Conservation (phyloP, 768 basidiomycete species). For the Xerocomus spinulosus region DNA sequence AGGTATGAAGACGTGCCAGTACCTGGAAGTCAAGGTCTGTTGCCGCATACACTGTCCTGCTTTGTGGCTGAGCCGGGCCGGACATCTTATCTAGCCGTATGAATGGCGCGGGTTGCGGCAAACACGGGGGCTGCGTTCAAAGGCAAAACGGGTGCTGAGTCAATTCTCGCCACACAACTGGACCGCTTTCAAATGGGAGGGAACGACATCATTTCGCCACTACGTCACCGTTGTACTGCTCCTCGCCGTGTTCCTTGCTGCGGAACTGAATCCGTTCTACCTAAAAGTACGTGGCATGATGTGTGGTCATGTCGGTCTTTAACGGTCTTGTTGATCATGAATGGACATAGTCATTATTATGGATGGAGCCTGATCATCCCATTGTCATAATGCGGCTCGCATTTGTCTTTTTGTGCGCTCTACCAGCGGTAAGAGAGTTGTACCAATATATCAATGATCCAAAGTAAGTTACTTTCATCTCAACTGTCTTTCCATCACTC, state of each 20-base stretch:
- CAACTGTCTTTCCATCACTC: background rate
- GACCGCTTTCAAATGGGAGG: conserved; percentile 85
- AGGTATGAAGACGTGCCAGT: conserved; percentile 88
- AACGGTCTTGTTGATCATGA: conserved; percentile 25
- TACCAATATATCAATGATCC: conserved; percentile 82
- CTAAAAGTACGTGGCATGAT: conserved; percentile 54
- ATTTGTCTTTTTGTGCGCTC: conserved; percentile 78
- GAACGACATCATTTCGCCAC: conserved; percentile 69
- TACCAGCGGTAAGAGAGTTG: conserved; percentile 80
- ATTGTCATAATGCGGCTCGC: conserved; percentile 69
- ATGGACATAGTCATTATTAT: conserved; percentile 50
- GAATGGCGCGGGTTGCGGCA: conserved; percentile 82
- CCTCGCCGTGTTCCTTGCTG: conserved; percentile 74
- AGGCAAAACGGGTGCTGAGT: conserved; percentile 72
- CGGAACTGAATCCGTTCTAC: conserved; percentile 86
- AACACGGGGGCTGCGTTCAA: conserved; percentile 70
- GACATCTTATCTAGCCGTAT: conserved; percentile 53
- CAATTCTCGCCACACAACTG: conserved; percentile 88
- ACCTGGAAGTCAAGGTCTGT: conserved; percentile 78
- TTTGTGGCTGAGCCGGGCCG: background rate
- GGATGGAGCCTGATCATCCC: conserved; percentile 91
- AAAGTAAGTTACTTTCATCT: conserved; percentile 43
- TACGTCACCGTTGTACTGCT: conserved; percentile 72
- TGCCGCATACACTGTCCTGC: background rate
- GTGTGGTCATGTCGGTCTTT: conserved; percentile 7